Evolutionary conservation across 148 eudicot genomes (phyloP).

Genomic region (Talinum fruticosum): DNA sequence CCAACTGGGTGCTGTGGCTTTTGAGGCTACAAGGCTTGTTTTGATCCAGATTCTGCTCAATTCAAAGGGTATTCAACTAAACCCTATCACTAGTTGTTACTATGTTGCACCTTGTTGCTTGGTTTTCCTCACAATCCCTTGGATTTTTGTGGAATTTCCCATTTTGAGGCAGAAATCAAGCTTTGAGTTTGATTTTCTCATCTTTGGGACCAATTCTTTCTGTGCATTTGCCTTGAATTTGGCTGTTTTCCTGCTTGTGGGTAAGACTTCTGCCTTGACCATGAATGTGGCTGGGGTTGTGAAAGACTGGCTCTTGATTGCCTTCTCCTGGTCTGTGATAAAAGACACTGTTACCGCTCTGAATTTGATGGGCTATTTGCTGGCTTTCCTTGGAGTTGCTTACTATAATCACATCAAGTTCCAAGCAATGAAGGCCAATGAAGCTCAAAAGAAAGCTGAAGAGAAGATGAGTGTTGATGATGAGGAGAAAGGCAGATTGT

Average conservation of each 20-base stretch:
- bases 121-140: slow-evolving; percentile 42
- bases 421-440: slow-evolving; percentile 57
- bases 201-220: slow-evolving; percentile 53
- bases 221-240: slow-evolving; percentile 64
- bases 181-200: slow-evolving; percentile 40
- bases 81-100: slow-evolving; percentile 58
- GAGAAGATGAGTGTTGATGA: slow-evolving; percentile 19
- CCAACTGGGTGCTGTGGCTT: slow-evolving; percentile 49
- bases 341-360: slow-evolving; percentile 57
- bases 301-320: slow-evolving; percentile 65
- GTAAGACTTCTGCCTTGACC: slow-evolving; percentile 66
- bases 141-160: slow-evolving; percentile 58
- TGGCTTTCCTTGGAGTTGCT: slow-evolving; percentile 59
- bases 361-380: slow-evolving; percentile 51
- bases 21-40: slow-evolving; percentile 63
- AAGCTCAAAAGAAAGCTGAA: slow-evolving; percentile 47
- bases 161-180: slow-evolving; percentile 21
- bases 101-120: slow-evolving; percentile 67
- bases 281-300: slow-evolving; percentile 79
- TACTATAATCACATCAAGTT: slow-evolving; percentile 52
- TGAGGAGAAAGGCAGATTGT: slow-evolving; percentile 33
- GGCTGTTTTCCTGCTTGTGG: slow-evolving; percentile 63
- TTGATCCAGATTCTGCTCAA: slow-evolving; percentile 58
- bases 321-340: slow-evolving; percentile 65
- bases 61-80: slow-evolving; percentile 54